Conservation (phyloP, 179 eudicot genomes). For the Patellifolia procumbens region DNA sequence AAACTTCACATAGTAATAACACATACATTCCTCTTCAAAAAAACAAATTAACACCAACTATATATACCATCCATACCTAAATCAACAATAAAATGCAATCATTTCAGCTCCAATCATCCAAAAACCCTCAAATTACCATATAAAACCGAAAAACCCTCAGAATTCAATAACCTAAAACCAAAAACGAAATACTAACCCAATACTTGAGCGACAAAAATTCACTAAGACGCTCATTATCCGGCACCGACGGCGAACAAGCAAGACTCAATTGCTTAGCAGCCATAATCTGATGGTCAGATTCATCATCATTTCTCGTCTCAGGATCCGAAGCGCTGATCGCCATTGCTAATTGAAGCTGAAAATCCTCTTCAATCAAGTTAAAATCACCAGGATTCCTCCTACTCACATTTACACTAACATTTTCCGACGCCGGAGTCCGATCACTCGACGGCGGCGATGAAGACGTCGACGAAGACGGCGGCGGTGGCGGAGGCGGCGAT, state of each 20-base stretch:
- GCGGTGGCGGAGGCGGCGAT: constrained; percentile 29
- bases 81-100: neutral
- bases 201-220: constrained; percentile 75
- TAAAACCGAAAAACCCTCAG: neutral
- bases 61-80: neutral
- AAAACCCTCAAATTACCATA: neutral
- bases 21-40: too few relatives aligned
- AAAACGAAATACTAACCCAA: constrained; percentile 54
- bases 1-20: too few relatives aligned
- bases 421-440: constrained; percentile 24
- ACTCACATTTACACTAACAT: constrained; percentile 5
- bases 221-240: constrained; percentile 51
- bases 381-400: constrained; percentile 35
- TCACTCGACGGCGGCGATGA: constrained; percentile 34
- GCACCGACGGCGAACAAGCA: constrained; percentile 54
- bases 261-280: constrained; percentile 82
- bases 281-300: constrained; percentile 72
- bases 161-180: constrained; percentile 1
- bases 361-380: constrained; percentile 79
- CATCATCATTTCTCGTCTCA: constrained; percentile 47
- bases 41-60: too few relatives aligned
- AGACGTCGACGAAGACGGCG: constrained; percentile 33
- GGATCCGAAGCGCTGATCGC: constrained; percentile 70
- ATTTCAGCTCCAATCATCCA: neutral
- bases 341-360: constrained; percentile 80